These are phyloP conservation scores for Kwoniella dendrophila DNA, from an alignment of 768 basidiomycete genomes.

Conservation along the genomic window DNA sequence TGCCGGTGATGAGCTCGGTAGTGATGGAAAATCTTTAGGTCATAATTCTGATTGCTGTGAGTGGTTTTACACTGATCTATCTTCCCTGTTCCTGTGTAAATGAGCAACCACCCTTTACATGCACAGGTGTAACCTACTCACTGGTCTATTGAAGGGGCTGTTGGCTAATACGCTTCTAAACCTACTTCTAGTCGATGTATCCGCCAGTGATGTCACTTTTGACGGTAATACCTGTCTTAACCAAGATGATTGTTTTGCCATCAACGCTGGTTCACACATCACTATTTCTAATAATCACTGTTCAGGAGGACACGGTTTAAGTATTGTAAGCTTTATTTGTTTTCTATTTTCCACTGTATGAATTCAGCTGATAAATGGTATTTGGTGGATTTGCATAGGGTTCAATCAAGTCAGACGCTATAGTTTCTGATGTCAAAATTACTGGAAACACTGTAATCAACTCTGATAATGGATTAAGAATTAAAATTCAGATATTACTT, in stretches of 20 bases:
- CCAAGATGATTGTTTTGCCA: constrained; percentile 12
- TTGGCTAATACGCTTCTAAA: too few species aligned
- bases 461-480: neutral
- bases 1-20: neutral
- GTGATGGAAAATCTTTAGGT: neutral
- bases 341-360: neutral
- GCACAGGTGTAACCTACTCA: too few species aligned
- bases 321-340: neutral
- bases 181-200: constrained; percentile 10
- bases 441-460: constrained; percentile 3
- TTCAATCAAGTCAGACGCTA: constrained; percentile 9
- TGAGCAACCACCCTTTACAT: neutral
- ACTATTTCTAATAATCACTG: constrained; percentile 10
- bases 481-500: constrained; percentile 12
- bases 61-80: too few species aligned
- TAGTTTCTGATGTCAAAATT: constrained; percentile 2
- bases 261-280: constrained; percentile 5
- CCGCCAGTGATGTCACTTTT: constrained; percentile 1
- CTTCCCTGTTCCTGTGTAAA: too few species aligned
- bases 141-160: too few species aligned
- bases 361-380: neutral
- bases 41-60: constrained; percentile 18
- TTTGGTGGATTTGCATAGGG: neutral
- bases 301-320: constrained; percentile 5
- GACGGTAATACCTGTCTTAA: constrained; percentile 11